Percentiles rank a stretch among this genome's conserved stretches.
Conservation (phyloP, 1,284 basidiomycete genomes). For the Somion occarium region DNA sequence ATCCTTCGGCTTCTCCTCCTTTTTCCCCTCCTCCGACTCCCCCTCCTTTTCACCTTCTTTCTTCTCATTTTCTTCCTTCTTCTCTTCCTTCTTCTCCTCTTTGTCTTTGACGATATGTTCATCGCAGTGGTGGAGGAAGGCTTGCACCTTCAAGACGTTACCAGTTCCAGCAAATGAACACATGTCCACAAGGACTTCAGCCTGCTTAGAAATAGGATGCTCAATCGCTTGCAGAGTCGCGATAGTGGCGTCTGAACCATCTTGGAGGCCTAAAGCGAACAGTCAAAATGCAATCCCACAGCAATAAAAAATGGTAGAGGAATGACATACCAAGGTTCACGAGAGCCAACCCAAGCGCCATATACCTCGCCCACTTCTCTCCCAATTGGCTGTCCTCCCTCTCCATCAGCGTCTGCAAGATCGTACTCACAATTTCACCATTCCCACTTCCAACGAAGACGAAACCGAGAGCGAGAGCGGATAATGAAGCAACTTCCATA, state of each 20-base stretch:
- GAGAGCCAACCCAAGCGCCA: slow-evolving; percentile 87
- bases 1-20: slow-evolving; percentile 43
- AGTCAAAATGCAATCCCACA: background rate
- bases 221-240: slow-evolving; percentile 95
- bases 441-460: slow-evolving; percentile 95
- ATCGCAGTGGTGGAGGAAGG: slow-evolving; percentile 90
- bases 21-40: slow-evolving; percentile 49
- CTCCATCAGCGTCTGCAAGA: slow-evolving; percentile 93
- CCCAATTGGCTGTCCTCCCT: slow-evolving; percentile 72
- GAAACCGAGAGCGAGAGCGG: slow-evolving; percentile 89
- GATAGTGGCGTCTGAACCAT: slow-evolving; percentile 91
- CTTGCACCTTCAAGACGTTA: slow-evolving; percentile 93
- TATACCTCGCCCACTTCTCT: slow-evolving; percentile 93
- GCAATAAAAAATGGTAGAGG: background rate
- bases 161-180: slow-evolving; percentile 96
- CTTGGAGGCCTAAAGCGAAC: slow-evolving; percentile 68
- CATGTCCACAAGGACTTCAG: slow-evolving; percentile 90
- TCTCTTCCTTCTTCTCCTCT: slow-evolving; percentile 46
- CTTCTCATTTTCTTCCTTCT: slow-evolving; percentile 53
- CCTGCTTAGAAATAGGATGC: slow-evolving; percentile 88
- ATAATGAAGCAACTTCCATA: slow-evolving; percentile 88
- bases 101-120: slow-evolving; percentile 79
- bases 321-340: slow-evolving; percentile 79
- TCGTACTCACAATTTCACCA: slow-evolving; percentile 88
- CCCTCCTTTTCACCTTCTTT: slow-evolving; percentile 51